Conservation (phyloP, 345 rosid genomes). For the Lenwebbia sp. region DNA sequence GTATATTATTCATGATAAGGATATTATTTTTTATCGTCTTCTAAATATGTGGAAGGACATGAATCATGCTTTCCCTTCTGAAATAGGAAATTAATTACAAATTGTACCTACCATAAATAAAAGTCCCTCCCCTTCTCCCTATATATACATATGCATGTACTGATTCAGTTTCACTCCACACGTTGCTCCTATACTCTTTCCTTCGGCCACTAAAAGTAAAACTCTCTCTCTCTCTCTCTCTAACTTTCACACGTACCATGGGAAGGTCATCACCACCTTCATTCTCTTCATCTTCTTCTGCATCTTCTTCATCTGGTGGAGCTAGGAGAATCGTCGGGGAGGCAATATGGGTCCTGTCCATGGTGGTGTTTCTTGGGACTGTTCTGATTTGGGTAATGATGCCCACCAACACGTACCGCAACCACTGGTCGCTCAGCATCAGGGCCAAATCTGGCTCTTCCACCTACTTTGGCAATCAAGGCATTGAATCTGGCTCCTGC, state of each 20-base stretch:
- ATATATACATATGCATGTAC: neutral
- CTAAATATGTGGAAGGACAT: neutral
- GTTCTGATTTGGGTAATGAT: slow-evolving; percentile 57
- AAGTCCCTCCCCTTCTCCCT: neutral
- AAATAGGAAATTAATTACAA: neutral
- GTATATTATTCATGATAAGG: too few relatives aligned
- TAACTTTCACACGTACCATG: neutral
- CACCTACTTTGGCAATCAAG: slow-evolving; percentile 51
- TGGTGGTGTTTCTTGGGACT: slow-evolving; percentile 30
- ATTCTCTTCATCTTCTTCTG: neutral
- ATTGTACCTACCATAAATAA: too few relatives aligned
- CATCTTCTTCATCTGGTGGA: neutral
- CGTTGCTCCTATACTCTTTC: neutral
- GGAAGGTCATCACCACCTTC: neutral
- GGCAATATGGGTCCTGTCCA: slow-evolving; percentile 23
- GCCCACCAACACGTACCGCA: slow-evolving; percentile 43
- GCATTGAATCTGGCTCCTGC: slow-evolving; percentile 4
- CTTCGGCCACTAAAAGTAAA: neutral
- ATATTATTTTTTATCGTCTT: too few relatives aligned
- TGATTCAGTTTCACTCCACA: neutral
- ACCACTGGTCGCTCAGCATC: slow-evolving; percentile 31
- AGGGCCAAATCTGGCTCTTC: slow-evolving; percentile 19
- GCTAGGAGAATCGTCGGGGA: slow-evolving; percentile 2
- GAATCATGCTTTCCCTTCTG: neutral
- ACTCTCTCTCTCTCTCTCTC: neutral